These are phyloP conservation scores for Phytophthora meadii DNA, from an alignment of 352 stramenopile genomes.

Conservation along the genomic window DNA sequence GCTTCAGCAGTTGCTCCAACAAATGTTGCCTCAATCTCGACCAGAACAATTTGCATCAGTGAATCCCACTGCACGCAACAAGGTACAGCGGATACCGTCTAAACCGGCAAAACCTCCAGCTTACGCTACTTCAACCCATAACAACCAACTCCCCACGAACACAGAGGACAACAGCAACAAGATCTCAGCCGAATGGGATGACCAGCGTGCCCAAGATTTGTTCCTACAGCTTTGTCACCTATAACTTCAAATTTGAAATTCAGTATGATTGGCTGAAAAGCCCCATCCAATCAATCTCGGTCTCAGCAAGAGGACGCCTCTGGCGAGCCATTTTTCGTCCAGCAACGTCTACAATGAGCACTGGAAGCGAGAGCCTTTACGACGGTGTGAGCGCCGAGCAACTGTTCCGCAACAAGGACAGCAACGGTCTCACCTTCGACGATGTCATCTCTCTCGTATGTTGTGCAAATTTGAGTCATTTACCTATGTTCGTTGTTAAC, in stretches of 20 bases:
- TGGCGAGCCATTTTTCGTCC: constrained; percentile 16
- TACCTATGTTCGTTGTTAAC: neutral
- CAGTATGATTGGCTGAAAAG: constrained; percentile 24
- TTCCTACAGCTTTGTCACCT: constrained; percentile 69
- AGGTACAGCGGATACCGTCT: constrained; percentile 9
- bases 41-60: neutral
- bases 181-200: constrained; percentile 49
- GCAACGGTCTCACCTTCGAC: constrained; percentile 82
- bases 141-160: constrained; percentile 1
- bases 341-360: constrained; percentile 19
- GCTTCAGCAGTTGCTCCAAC: constrained; percentile 56
- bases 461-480: constrained; percentile 6
- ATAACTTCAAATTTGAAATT: constrained; percentile 26
- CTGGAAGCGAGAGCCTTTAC: constrained; percentile 45
- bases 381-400: constrained; percentile 78
- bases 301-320: constrained; percentile 6
- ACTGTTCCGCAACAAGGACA: constrained; percentile 76
- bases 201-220: constrained; percentile 62
- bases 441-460: constrained; percentile 86
- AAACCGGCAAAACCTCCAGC: constrained; percentile 13
- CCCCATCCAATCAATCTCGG: constrained; percentile 8
- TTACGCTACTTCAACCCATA: neutral
- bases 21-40: constrained; percentile 46
- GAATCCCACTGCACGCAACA: constrained; percentile 5
- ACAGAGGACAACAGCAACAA: constrained; percentile 14